Conservation (phyloP, 2,329 filamentous ascomycete species). For the Colletotrichum falcatum region DNA sequence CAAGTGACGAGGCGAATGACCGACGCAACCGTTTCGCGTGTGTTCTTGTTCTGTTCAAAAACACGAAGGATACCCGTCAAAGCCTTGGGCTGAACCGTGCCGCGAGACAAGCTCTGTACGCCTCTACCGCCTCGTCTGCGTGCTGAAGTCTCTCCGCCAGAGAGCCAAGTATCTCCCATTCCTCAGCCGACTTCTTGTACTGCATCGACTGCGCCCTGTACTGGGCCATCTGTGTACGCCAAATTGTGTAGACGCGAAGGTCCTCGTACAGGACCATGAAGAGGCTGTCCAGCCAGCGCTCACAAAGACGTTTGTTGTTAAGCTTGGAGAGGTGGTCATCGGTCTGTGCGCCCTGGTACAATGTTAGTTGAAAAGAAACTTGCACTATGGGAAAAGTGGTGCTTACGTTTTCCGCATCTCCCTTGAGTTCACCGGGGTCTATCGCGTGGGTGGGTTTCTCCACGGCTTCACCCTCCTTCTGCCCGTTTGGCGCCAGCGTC, state of each 20-base stretch:
- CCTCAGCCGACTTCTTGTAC: constrained; percentile 96
- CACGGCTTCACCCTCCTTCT: constrained; percentile 59
- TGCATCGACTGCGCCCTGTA: constrained; percentile 93
- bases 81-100: constrained; percentile 93
- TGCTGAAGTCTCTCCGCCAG: constrained; percentile 94
- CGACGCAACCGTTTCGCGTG: constrained; percentile 83
- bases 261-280: constrained; percentile 99
- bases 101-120: constrained; percentile 87
- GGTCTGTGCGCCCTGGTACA: constrained; percentile 67
- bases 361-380: constrained; percentile 41
- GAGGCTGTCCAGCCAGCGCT: constrained; percentile 97
- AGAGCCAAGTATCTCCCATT: constrained; percentile 97
- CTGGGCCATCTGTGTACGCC: constrained; percentile 97
- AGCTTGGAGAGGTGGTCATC: constrained; percentile 87
- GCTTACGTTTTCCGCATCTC: constrained; percentile 77
- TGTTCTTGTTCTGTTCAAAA: constrained; percentile 82
- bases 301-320: constrained; percentile 96
- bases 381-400: neutral
- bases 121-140: constrained; percentile 89
- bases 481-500: constrained; percentile 49
- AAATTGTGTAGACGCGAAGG: constrained; percentile 97
- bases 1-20: constrained; percentile 93
- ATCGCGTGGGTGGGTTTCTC: constrained; percentile 86
- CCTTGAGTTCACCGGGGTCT: constrained; percentile 81
- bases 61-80: constrained; percentile 85